Evolutionary conservation across 106 monocot genomes (phyloP), one percentile per base, ranked within the genome.

Genomic region (Ottelia alismoides): DNA sequence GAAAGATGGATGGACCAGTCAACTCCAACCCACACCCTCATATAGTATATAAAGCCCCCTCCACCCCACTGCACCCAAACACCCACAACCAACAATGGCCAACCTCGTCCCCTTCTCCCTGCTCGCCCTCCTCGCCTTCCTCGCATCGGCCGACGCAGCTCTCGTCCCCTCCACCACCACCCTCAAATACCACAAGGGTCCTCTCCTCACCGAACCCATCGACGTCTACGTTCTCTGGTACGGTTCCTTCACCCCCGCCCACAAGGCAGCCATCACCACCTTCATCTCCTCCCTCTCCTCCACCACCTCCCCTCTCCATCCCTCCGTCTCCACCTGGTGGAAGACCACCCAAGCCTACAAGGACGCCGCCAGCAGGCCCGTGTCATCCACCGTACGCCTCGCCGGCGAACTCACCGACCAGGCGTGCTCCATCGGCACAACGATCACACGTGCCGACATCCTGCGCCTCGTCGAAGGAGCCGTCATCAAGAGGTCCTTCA

Each of bases 231-330:
- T 70, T 20, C n/a, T 62, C 20, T 70, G 70, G 70, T 70, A 70
- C 62, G 70, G 70, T 25, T 53, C 40, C 6, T 70, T 70, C 70
- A 54, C 61, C 19, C 30, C 70, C 6, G 20, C 60, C 30, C 70
- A 70, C 44, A 68, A 66, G 45, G 31, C 81, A 31, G 57, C 82
- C 75, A 2, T 87, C 60, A 40, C 35, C 14, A 82, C 81, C 65
- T 61, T 82, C 35, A 52, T 65, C 27, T 7, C 71, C 52, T 9
- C 50, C 35, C 73, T 74, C 22, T 63, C 52, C 25, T 12, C 25
- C 11, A 27, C 2, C 52, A 3, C 1, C 11, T 3, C 19, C 19
- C 50, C 12, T 50, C n/a, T 20, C 2, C 32, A 31, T 1, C 57
- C 44, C 29, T 43, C 84, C 0, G 81, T 72, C 20, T 21, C 72